These are phyloP conservation scores for Gentiana dahurica DNA, from an alignment of 257 asterid genomes.

Conservation along the genomic window DNA sequence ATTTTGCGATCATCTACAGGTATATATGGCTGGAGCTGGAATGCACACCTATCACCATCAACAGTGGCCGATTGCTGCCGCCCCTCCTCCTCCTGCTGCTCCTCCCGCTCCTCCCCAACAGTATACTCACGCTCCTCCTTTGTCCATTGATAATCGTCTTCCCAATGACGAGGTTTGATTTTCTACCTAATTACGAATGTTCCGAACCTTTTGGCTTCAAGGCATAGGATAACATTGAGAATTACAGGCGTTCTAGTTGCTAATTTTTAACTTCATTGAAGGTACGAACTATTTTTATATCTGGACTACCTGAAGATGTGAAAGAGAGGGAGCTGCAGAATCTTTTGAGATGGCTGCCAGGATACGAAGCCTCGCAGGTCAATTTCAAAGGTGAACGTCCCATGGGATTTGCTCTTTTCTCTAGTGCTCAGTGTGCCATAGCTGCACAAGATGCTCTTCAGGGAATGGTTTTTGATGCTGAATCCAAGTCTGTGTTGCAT, in stretches of 20 bases:
- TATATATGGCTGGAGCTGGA: slow-evolving; percentile 45
- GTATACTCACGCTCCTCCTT: slow-evolving; percentile 23
- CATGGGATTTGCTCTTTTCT: slow-evolving; percentile 91
- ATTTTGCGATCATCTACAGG: slow-evolving; percentile 2
- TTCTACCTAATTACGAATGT: background rate
- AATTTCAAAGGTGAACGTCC: slow-evolving; percentile 92
- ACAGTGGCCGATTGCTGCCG: slow-evolving; percentile 47
- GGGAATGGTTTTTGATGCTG: slow-evolving; percentile 90
- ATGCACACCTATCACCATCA: slow-evolving; percentile 81
- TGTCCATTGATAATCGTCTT: slow-evolving; percentile 29
- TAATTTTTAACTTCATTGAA: slow-evolving; percentile 7
- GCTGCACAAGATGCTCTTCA: slow-evolving; percentile 96
- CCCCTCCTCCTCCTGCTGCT: slow-evolving; percentile 25
- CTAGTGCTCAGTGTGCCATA: slow-evolving; percentile 66
- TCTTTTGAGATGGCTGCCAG: slow-evolving; percentile 90
- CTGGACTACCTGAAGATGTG: slow-evolving; percentile 97
- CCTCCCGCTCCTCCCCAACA: slow-evolving; percentile 33
- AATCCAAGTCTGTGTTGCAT: slow-evolving; percentile 76
- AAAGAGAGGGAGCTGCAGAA: slow-evolving; percentile 98
- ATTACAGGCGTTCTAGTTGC: background rate
- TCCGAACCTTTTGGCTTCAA: background rate
- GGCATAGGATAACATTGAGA: background rate
- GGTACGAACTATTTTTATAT: slow-evolving; percentile 81
- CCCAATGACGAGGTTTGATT: slow-evolving; percentile 26
- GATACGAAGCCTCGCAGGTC: slow-evolving; percentile 97